Base-by-base conservation (phyloP, 768 basidiomycete genomes). In the Naganishia vishniacii region DNA sequence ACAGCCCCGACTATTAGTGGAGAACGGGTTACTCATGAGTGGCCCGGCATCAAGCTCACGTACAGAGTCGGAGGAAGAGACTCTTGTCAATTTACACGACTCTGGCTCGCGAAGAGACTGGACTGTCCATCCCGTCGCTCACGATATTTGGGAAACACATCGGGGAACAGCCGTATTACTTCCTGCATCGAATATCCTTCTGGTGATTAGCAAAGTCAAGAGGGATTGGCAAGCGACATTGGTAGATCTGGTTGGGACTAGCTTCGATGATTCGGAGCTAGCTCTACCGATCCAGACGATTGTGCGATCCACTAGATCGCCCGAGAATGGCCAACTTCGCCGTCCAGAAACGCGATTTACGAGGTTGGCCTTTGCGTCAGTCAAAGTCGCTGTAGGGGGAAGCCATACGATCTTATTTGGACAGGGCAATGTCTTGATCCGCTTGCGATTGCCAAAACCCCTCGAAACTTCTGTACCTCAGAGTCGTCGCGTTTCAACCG, bases 51-150 rank as follows among this genome's bases (percentile, higher is more conserved):
- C 53, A 1, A 34, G 37, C 26, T 40, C 34, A 40, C 53, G 34
- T 26, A 56, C 53, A 56, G 53, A 56, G 26, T 56, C 53, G 32
- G 53, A 56, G 15, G 53, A 56, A 25, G 53, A 56, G n/a, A 37
- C 37, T 15, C 25, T 40, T 32, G 20, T 40, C 32, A 34, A 40
- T 25, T 9, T 29, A 20, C 37, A n/a, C 8, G 53, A 56, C 20
- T 34, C 32, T 13, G 32, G 26, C 40, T 13, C 20, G 18, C 53
- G 37, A n/a, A 18, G 53, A 18, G 34, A 56, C n/a, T 56, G 53
- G 53, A 40, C 34, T 9, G 53, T 56, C 25, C 53, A 56, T 29
- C 1, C 20, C 20, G 20, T 56, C 37, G 26, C 34, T 23, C 53
- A 56, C 11, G 32, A 56, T 25, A 23, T 40, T 2, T 56, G 53